Percentiles rank a stretch among this genome's conserved stretches.
phyloP scores from a whole-genome alignment of 2,329 filamentous ascomycete species.

The Xylariaceae sp. region DNA sequence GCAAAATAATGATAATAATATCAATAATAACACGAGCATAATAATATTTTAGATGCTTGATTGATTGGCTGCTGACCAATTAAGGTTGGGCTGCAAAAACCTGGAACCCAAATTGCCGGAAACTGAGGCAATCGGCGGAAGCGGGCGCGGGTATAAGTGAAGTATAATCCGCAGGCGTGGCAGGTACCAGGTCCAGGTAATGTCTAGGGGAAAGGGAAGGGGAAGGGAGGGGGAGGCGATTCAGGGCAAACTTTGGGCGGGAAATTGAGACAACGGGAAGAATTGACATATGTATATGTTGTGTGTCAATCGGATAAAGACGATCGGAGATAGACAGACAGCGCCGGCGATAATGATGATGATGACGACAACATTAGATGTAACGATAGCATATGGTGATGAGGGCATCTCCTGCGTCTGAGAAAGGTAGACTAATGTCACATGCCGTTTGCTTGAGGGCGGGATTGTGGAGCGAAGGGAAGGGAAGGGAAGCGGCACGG shows the following conservation, averaged over 20 bases:
- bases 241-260: conserved; percentile 17
- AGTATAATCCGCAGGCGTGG: neutral
- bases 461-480: too few relatives aligned
- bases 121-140: neutral
- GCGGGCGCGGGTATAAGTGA: neutral
- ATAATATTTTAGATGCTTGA: too few relatives aligned
- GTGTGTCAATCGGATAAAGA: too few relatives aligned
- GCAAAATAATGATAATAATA: neutral
- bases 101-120: neutral
- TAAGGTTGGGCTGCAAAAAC: neutral
- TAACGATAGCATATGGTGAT: neutral
- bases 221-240: neutral
- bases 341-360: neutral
- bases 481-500: too few relatives aligned
- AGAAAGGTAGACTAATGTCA: too few relatives aligned
- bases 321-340: neutral
- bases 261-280: too few relatives aligned
- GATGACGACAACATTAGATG: neutral
- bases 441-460: too few relatives aligned
- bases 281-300: neutral
- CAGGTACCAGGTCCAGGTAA: neutral
- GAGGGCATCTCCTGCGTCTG: neutral
- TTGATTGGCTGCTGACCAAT: neutral
- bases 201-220: neutral
- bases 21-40: too few relatives aligned